phyloP scores from a whole-genome alignment of 441 rosid species.

The Erodium trifolium region DNA sequence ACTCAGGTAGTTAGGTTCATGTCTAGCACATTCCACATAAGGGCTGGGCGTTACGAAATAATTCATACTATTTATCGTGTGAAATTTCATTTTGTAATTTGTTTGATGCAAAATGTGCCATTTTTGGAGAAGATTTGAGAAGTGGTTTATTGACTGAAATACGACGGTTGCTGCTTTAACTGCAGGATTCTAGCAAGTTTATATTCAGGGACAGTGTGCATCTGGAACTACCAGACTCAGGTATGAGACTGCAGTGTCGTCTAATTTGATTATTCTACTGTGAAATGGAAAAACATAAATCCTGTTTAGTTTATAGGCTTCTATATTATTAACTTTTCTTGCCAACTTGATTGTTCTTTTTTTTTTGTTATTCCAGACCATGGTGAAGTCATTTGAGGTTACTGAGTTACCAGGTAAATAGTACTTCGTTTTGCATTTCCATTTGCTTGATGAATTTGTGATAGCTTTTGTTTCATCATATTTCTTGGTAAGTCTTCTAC shows the following conservation, averaged over 20 bases:
- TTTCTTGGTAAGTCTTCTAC: constrained; percentile 4
- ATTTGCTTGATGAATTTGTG: constrained; percentile 1
- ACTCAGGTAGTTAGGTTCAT: background rate
- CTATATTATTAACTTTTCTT: background rate
- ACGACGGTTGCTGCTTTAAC: background rate
- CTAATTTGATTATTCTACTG: background rate
- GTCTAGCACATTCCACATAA: background rate
- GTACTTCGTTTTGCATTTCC: constrained; percentile 4
- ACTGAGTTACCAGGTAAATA: constrained; percentile 52
- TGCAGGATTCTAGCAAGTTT: constrained; percentile 67
- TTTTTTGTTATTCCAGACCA: constrained; percentile 33
- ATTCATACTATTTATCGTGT: background rate
- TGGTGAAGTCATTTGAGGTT: constrained; percentile 53
- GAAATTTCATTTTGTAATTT: background rate
- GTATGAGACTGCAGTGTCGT: constrained; percentile 23
- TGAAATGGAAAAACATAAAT: background rate
- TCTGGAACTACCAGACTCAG: constrained; percentile 83
- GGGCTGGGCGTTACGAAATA: background rate
- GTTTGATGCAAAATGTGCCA: background rate
- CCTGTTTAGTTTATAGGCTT: background rate
- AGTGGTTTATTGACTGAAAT: constrained; percentile 8
- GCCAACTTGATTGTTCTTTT: constrained; percentile 21
- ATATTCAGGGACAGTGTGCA: constrained; percentile 64
- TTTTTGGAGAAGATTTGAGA: background rate
- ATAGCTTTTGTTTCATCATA: constrained; percentile 1